Evolutionary conservation across 1,284 basidiomycete species (phyloP).

Genomic region (Cutaneotrichosporon cavernicola): DNA sequence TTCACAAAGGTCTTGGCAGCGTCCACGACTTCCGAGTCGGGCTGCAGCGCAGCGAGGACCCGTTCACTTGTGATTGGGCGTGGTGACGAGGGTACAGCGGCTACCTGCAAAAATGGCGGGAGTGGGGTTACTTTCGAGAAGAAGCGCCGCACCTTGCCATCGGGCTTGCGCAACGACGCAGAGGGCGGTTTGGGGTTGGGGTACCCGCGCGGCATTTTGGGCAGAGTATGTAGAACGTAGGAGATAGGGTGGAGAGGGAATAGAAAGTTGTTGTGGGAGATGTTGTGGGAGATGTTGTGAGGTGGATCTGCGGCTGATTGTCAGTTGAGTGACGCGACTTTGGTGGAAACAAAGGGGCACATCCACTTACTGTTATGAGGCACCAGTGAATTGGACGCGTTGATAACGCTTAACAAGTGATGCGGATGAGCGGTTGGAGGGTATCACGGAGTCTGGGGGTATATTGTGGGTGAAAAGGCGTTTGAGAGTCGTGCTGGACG

Average conservation of each 20-base stretch:
- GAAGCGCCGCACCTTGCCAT: constrained; percentile 21
- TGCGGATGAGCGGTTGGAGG: background rate
- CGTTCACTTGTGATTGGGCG: constrained; percentile 21
- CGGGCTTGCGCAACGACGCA: constrained; percentile 4
- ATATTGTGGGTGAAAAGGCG: background rate
- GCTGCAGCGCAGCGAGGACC: constrained; percentile 24
- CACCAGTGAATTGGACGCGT: background rate
- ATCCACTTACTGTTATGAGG: background rate
- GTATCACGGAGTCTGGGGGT: background rate
- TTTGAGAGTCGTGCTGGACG: background rate
- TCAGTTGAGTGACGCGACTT: constrained; percentile 1
- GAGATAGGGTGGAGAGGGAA: background rate
- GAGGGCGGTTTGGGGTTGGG: constrained; percentile 5
- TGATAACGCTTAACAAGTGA: background rate
- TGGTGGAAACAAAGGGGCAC: background rate
- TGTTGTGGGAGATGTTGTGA: background rate
- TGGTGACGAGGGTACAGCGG: constrained; percentile 11
- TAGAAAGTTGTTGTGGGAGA: background rate
- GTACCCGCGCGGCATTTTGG: constrained; percentile 14
- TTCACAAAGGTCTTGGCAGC: constrained; percentile 27
- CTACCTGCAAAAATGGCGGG: constrained; percentile 10
- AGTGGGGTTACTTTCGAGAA: constrained; percentile 16
- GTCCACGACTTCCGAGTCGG: constrained; percentile 17
- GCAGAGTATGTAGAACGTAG: background rate
- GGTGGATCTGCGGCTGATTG: background rate